Conservation (phyloP, 495 filamentous ascomycete genomes). For the Xylaria flabelliformis region DNA sequence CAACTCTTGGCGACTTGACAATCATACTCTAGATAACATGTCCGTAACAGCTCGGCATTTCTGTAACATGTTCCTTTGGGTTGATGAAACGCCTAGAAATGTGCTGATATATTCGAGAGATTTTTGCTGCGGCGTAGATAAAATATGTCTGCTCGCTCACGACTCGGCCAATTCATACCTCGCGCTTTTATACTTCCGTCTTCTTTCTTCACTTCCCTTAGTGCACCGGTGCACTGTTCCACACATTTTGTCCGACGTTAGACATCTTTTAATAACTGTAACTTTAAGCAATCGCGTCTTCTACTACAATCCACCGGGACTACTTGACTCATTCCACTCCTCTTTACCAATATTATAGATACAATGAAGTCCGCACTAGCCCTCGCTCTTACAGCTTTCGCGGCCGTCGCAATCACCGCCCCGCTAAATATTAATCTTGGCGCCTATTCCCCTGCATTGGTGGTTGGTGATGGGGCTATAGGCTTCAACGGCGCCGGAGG, state of each 20-base stretch:
- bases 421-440: slow-evolving; percentile 66
- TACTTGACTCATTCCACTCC: neutral
- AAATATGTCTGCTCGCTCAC: slow-evolving; percentile 7
- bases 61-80: slow-evolving; percentile 24
- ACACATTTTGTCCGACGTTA: slow-evolving; percentile 4
- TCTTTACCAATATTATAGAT: neutral
- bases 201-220: slow-evolving; percentile 16
- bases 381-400: slow-evolving; percentile 30
- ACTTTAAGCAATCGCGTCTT: slow-evolving; percentile 1
- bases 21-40: neutral
- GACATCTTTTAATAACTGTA: slow-evolving; percentile 18
- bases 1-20: slow-evolving; percentile 13
- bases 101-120: neutral
- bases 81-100: neutral
- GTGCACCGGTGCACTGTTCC: slow-evolving; percentile 38
- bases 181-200: neutral
- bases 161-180: slow-evolving; percentile 12
- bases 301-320: neutral
- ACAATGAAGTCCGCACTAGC: slow-evolving; percentile 37
- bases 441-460: slow-evolving; percentile 63
- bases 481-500: slow-evolving; percentile 52
- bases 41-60: slow-evolving; percentile 17
- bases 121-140: neutral
- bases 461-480: slow-evolving; percentile 65
- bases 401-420: slow-evolving; percentile 38